phyloP scores from a whole-genome alignment of 208 protist genomes.

The Crithidia expoeki region DNA sequence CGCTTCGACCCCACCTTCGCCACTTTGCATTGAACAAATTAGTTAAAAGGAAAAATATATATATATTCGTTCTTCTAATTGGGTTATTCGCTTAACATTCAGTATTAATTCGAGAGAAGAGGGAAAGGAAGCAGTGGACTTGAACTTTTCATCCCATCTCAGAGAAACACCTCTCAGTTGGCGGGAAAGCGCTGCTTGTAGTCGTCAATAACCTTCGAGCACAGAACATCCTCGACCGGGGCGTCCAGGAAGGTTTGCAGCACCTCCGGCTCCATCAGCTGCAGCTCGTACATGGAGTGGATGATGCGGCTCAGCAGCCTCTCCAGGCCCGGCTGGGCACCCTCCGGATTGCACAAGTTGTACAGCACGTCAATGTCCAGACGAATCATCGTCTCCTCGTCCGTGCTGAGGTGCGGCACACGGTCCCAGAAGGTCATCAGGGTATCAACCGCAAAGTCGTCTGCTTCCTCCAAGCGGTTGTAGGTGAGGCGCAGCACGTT shows the following conservation, averaged over 20 bases:
- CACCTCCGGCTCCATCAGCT: constrained; percentile 60
- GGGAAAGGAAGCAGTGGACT: no score
- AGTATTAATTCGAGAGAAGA: no score
- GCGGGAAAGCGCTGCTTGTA: constrained; percentile 28
- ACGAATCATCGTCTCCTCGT: constrained; percentile 47
- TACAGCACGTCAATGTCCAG: constrained; percentile 64
- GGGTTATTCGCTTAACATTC: no score
- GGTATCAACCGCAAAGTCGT: constrained; percentile 63
- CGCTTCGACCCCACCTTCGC: no score
- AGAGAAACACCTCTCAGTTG: no score
- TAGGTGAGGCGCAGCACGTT: constrained; percentile 78
- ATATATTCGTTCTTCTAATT: no score
- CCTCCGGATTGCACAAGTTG: constrained; percentile 54
- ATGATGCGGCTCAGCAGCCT: constrained; percentile 64
- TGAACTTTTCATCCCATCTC: no score
- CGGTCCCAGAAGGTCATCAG: constrained; percentile 83
- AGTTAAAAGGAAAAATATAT: no score
- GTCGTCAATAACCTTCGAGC: constrained; percentile 33
- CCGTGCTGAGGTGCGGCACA: constrained; percentile 34
- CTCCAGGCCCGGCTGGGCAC: constrained; percentile 57
- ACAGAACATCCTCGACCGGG: constrained; percentile 46
- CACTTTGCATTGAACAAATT: no score
- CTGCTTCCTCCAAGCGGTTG: constrained; percentile 51
- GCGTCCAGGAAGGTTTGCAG: constrained; percentile 49
- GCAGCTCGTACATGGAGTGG: constrained; percentile 59